Conservation (phyloP, 2,329 filamentous ascomycete species). For the Fusarium brevicatenulatum region DNA sequence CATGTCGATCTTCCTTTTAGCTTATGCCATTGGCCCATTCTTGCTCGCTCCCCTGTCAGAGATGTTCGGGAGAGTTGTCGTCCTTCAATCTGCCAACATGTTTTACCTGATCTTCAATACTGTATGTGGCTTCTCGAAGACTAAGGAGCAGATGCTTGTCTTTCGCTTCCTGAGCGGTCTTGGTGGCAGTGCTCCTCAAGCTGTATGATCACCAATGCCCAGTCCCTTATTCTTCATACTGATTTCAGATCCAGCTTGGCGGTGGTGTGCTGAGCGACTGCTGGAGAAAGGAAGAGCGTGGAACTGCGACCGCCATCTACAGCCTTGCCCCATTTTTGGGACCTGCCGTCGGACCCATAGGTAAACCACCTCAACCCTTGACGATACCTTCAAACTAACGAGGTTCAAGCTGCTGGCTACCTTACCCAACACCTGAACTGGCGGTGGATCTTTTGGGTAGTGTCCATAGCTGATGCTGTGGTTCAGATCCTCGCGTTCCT, state of each 20-base stretch:
- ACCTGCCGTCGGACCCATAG: slow-evolving; percentile 54
- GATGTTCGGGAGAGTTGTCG: slow-evolving; percentile 58
- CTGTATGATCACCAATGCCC: slow-evolving; percentile 42
- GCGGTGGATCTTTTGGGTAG: slow-evolving; percentile 58
- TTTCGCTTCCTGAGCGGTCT: slow-evolving; percentile 62
- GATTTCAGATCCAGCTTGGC: slow-evolving; percentile 44
- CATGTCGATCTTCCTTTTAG: slow-evolving; percentile 69
- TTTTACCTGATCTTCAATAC: slow-evolving; percentile 66
- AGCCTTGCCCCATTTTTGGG: slow-evolving; percentile 57
- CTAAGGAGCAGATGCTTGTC: slow-evolving; percentile 56
- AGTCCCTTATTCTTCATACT: too few species aligned
- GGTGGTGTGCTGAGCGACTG: slow-evolving; percentile 60
- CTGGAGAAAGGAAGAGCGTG: slow-evolving; percentile 55
- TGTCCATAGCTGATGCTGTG: slow-evolving; percentile 51
- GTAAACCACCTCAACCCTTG: slow-evolving; percentile 7
- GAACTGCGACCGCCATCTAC: slow-evolving; percentile 47
- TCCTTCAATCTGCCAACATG: slow-evolving; percentile 58
- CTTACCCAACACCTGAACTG: slow-evolving; percentile 51
- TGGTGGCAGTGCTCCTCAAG: slow-evolving; percentile 58
- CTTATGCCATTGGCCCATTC: slow-evolving; percentile 64
- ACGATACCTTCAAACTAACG: neutral
- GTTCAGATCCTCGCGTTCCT: slow-evolving; percentile 50
- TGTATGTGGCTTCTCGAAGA: slow-evolving; percentile 61
- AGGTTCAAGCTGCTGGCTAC: slow-evolving; percentile 51
- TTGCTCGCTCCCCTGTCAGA: slow-evolving; percentile 64